Base-by-base conservation (phyloP, 352 stramenopile species). In the Phytopythium mirpurense region DNA sequence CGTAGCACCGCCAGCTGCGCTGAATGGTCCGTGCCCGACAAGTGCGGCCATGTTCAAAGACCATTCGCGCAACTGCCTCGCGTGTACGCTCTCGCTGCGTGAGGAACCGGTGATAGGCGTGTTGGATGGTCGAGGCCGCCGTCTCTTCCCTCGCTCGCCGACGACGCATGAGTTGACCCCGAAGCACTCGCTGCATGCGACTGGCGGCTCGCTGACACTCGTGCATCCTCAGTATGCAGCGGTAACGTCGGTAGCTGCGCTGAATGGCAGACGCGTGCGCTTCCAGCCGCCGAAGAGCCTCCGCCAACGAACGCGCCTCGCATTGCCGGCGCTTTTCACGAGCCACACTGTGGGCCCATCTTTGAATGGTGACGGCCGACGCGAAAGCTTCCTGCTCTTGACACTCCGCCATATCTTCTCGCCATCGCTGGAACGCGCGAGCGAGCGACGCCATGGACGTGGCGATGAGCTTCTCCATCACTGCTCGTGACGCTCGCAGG, bases 251-350 rank as follows among this genome's bases (percentile, higher is more conserved):
- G 37, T 72, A 72, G 18, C 26, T 40, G 26, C 50, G 57, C 59
- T 88, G 77, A 34, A 88, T 83, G 2, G 34, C 47, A 9, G n/a
- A 59, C 0, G 66, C 73, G 15, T 62, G 58, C 15, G 51, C 43
- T 3, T 42, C 21, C 47, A 69, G 27, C 10, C 51, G 43, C 18
- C 66, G 55, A 5, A 71, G 21, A 29, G 56, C 58, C 36, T 72
- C 48, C 8, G 23, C 34, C 48, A 54, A 27, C 0, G 48, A 45
- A 9, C 31, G 31, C 16, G 46, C 46, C 19, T 23, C 37, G 15
- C 12, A 14, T 16, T 14, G 12, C 36, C 4, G 35, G 29, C n/a
- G 24, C 29, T 31, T 48, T 19, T 36, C 7, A 11, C n/a, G 43
- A 5, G 18, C 52, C 42, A 66, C 27, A 16, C 47, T 47, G 1